phyloP scores from a whole-genome alignment of 441 rosid species.

The Sinapis alba region DNA sequence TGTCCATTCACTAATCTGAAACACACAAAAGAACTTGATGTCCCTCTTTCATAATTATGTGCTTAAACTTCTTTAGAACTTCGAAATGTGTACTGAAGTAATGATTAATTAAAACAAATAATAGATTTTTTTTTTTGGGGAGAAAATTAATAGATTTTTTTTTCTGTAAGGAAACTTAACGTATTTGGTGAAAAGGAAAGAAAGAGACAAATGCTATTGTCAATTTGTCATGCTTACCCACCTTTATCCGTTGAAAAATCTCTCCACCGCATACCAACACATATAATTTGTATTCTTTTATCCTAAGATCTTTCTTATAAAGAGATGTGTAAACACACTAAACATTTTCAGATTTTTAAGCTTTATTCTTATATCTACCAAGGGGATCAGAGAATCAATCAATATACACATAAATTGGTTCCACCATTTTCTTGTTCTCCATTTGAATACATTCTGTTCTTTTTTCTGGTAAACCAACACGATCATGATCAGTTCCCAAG shows the following conservation, averaged over 20 bases:
- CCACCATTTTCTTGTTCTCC: constrained; percentile 16
- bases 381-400: constrained; percentile 29
- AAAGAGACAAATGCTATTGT: constrained; percentile 38
- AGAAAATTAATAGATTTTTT: too few relatives aligned
- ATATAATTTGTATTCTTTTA: background rate
- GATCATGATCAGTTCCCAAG: constrained; percentile 29
- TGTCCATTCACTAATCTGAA: constrained; percentile 2
- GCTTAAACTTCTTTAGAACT: background rate
- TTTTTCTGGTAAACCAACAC: constrained; percentile 1
- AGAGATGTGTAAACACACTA: constrained; percentile 30
- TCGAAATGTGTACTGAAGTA: background rate
- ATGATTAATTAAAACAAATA: background rate
- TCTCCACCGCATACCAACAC: constrained; percentile 31
- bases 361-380: constrained; percentile 22
- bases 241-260: constrained; percentile 34
- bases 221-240: constrained; percentile 41
- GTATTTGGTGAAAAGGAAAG: constrained; percentile 24
- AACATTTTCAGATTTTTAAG: constrained; percentile 7
- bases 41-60: constrained; percentile 4
- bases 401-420: constrained; percentile 3
- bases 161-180: background rate
- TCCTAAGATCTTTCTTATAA: constrained; percentile 17
- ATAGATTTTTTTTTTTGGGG: too few relatives aligned
- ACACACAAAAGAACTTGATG: background rate
- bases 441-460: constrained; percentile 21